Percentiles rank a stretch among this genome's conserved stretches.
Evolutionary conservation across 2,329 filamentous ascomycete genomes (phyloP).

Genomic region (Neonectria hederae): DNA sequence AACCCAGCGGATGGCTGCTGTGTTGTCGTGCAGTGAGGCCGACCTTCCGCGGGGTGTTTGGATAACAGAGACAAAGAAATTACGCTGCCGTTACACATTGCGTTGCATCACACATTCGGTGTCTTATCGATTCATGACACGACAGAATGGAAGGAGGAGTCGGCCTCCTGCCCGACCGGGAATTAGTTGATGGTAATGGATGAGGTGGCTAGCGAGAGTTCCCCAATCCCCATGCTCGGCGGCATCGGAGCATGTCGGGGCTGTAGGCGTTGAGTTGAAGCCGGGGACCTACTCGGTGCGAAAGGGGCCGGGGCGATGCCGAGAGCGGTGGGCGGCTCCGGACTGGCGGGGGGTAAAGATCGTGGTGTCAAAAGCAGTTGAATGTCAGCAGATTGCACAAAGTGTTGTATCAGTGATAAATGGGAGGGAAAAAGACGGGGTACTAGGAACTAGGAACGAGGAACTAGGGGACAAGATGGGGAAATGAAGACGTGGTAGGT

Average conservation of each 20-base stretch:
- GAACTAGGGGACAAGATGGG: constrained; percentile 1
- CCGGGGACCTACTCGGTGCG: constrained; percentile 2
- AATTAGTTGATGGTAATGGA: constrained; percentile 36
- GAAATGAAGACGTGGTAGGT: background rate
- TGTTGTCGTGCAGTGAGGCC: constrained; percentile 19
- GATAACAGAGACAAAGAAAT: background rate
- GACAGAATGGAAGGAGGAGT: constrained; percentile 12
- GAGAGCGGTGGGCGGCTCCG: constrained; percentile 28
- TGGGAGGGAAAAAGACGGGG: constrained; percentile 4
- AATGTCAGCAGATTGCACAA: constrained; percentile 36
- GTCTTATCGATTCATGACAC: constrained; percentile 28
- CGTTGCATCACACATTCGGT: constrained; percentile 22
- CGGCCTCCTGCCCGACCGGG: constrained; percentile 30
- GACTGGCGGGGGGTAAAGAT: constrained; percentile 9
- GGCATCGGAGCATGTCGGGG: constrained; percentile 36
- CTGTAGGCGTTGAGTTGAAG: constrained; percentile 2
- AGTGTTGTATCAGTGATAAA: constrained; percentile 13
- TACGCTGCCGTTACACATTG: constrained; percentile 28
- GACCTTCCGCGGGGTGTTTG: background rate
- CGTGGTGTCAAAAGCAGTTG: constrained; percentile 27
- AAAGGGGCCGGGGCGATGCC: constrained; percentile 19
- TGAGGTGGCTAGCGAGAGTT: constrained; percentile 19
- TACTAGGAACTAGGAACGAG: constrained; percentile 8
- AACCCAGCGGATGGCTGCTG: constrained; percentile 11
- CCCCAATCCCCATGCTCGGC: constrained; percentile 1